Conservation (phyloP, 306 rosid genomes). For the Cyamopsis tetragonoloba region DNA sequence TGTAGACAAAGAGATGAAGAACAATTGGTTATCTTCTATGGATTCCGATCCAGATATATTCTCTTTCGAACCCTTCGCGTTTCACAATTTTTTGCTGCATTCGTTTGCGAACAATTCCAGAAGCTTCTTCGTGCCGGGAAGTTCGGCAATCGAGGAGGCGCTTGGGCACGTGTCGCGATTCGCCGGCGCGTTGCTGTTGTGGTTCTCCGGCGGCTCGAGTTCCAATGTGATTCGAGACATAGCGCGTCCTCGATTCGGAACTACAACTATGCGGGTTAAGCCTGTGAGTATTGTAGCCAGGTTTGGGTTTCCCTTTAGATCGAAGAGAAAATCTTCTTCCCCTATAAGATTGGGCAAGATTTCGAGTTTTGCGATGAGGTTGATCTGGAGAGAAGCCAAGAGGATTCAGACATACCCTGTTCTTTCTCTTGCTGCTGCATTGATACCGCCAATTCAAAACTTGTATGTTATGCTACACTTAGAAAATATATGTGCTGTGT, state of each 20-base stretch:
- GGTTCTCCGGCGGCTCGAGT: constrained; percentile 44
- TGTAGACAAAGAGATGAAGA: constrained; percentile 55
- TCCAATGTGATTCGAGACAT: constrained; percentile 42
- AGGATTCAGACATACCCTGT: constrained; percentile 49
- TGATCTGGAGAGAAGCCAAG: constrained; percentile 55
- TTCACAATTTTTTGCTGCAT: constrained; percentile 40
- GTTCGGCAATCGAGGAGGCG: constrained; percentile 56
- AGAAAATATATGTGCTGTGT: too few relatives aligned
- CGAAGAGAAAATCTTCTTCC: constrained; percentile 31
- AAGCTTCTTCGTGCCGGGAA: constrained; percentile 45
- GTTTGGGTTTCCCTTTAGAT: constrained; percentile 44
- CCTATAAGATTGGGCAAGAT: constrained; percentile 46
- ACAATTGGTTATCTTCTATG: constrained; percentile 56
- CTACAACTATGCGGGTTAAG: constrained; percentile 36
- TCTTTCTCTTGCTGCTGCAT: constrained; percentile 64
- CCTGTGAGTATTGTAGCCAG: constrained; percentile 39
- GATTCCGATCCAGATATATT: constrained; percentile 67
- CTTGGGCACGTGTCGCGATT: constrained; percentile 51
- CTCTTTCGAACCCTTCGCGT: constrained; percentile 48
- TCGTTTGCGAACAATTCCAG: constrained; percentile 49
- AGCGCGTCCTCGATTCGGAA: constrained; percentile 31
- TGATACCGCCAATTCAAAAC: constrained; percentile 73
- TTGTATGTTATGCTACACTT: constrained; percentile 37
- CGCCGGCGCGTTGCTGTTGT: constrained; percentile 54
- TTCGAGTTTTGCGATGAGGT: constrained; percentile 39